Conservation (phyloP, 2,329 filamentous ascomycete genomes). For the Aspergillus tamarii region DNA sequence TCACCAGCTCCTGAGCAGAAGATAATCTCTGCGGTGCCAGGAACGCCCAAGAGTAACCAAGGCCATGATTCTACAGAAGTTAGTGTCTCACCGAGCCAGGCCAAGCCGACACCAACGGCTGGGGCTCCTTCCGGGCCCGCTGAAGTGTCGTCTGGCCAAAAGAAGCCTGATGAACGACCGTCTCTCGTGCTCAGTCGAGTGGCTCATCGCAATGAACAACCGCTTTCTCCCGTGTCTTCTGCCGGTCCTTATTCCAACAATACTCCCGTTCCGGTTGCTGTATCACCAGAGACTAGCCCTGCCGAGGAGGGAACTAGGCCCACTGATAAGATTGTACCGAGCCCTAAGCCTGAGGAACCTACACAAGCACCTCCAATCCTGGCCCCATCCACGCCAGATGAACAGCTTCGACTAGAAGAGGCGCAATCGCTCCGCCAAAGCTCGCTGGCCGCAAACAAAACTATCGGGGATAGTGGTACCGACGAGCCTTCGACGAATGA, state of each 20-base stretch:
- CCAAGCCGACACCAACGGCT: conserved; percentile 20
- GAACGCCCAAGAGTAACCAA: conserved; percentile 29
- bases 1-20: conserved; percentile 50
- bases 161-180: conserved; percentile 33
- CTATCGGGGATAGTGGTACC: conserved; percentile 21
- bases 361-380: conserved; percentile 29
- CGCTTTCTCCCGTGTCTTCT: conserved; percentile 64
- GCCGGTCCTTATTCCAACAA: conserved; percentile 70
- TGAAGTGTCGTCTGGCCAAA: conserved; percentile 23
- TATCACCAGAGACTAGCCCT: conserved; percentile 74
- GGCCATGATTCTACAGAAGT: conserved; percentile 26
- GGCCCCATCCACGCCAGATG: conserved; percentile 58
- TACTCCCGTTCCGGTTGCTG: conserved; percentile 69
- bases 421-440: conserved; percentile 49
- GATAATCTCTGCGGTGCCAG: conserved; percentile 19
- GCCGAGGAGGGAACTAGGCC: conserved; percentile 60
- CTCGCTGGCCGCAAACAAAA: conserved; percentile 24
- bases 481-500: conserved; percentile 27
- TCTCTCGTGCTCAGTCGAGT: conserved; percentile 33
- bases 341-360: conserved; percentile 28
- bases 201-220: conserved; percentile 35
- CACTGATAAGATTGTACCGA: conserved; percentile 48
- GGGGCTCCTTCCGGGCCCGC: conserved; percentile 21
- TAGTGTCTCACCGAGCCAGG: conserved; percentile 24
- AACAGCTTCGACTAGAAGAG: conserved; percentile 60